Evolutionary conservation across 495 filamentous ascomycete species (phyloP).

Genomic region (Hyaloscypha hepaticicola): DNA sequence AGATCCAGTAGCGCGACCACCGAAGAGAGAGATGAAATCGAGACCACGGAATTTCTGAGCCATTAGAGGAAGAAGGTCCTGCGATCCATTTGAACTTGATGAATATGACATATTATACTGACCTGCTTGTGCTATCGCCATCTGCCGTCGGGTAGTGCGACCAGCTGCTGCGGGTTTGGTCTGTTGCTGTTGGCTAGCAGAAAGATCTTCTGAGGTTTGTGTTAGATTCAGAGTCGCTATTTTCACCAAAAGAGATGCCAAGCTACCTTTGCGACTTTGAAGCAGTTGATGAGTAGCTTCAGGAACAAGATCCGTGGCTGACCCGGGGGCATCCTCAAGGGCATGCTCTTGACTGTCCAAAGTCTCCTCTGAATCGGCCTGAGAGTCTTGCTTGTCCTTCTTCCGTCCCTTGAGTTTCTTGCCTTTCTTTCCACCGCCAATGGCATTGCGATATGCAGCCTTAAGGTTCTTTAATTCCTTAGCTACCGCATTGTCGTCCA

Average conservation of each 20-base stretch:
- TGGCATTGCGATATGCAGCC: constrained; percentile 29
- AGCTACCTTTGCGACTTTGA: constrained; percentile 18
- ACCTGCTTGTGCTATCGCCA: constrained; percentile 49
- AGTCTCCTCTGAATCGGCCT: neutral
- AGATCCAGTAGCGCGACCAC: constrained; percentile 15
- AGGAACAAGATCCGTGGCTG: constrained; percentile 2
- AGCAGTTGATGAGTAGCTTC: constrained; percentile 8
- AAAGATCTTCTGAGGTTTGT: constrained; percentile 3
- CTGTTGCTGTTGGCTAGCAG: constrained; percentile 6
- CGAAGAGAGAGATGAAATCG: constrained; percentile 25
- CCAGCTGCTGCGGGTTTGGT: constrained; percentile 34
- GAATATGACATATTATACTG: constrained; percentile 36
- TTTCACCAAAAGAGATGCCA: constrained; percentile 11
- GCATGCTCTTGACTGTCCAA: neutral
- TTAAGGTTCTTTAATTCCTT: constrained; percentile 30
- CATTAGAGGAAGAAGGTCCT: neutral
- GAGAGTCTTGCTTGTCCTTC: constrained; percentile 22
- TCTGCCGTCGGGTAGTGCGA: constrained; percentile 36
- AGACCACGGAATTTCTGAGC: constrained; percentile 3
- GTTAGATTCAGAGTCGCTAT: constrained; percentile 16
- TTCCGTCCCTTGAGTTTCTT: constrained; percentile 35
- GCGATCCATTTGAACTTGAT: neutral
- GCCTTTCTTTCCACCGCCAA: constrained; percentile 31
- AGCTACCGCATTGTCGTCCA: constrained; percentile 23
- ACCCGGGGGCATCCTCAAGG: neutral